Percentiles rank a stretch among this genome's conserved stretches.
phyloP scores from a whole-genome alignment of 2,329 filamentous ascomycete species.

The Aspergillus fischeri region DNA sequence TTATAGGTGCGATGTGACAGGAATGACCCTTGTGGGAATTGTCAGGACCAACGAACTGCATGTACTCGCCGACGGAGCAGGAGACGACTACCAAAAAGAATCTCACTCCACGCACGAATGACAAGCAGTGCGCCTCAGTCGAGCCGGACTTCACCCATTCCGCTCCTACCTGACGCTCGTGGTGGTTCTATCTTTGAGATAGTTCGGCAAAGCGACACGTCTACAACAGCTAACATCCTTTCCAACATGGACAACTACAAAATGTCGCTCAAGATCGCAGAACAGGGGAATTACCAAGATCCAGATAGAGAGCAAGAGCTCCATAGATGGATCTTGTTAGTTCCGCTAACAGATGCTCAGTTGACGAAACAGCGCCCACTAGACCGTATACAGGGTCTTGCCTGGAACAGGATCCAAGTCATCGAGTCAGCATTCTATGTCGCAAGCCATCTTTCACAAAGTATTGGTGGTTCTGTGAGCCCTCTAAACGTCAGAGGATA shows the following conservation, averaged over 20 bases:
- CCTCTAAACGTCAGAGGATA: neutral
- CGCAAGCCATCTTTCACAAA: slow-evolving; percentile 6
- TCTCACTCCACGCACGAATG: neutral
- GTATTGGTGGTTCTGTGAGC: neutral
- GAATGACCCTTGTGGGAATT: slow-evolving; percentile 19
- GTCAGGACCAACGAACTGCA: slow-evolving; percentile 13
- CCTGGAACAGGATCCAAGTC: slow-evolving; percentile 7
- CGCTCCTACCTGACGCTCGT: too few relatives aligned
- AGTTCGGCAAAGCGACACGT: too few relatives aligned
- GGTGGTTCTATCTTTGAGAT: too few relatives aligned
- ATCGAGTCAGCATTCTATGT: slow-evolving; percentile 12
- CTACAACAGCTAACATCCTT: too few relatives aligned
- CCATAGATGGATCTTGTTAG: slow-evolving; percentile 6
- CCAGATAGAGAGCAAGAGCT: neutral
- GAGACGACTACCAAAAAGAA: slow-evolving; percentile 3
- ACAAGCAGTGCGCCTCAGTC: too few relatives aligned
- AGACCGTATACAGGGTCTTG: slow-evolving; percentile 4
- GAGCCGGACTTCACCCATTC: too few relatives aligned
- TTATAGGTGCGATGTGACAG: slow-evolving; percentile 20
- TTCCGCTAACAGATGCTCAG: slow-evolving; percentile 15
- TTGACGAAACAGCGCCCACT: slow-evolving; percentile 9
- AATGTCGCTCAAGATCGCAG: too few relatives aligned
- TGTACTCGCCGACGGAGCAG: slow-evolving; percentile 12
- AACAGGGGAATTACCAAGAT: neutral
- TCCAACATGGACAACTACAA: too few relatives aligned